A percentile compares a stretch with the other conserved stretches of the same genome.
Conservation (phyloP, 2,329 filamentous ascomycete species). For the Grosmannia penicillata region DNA sequence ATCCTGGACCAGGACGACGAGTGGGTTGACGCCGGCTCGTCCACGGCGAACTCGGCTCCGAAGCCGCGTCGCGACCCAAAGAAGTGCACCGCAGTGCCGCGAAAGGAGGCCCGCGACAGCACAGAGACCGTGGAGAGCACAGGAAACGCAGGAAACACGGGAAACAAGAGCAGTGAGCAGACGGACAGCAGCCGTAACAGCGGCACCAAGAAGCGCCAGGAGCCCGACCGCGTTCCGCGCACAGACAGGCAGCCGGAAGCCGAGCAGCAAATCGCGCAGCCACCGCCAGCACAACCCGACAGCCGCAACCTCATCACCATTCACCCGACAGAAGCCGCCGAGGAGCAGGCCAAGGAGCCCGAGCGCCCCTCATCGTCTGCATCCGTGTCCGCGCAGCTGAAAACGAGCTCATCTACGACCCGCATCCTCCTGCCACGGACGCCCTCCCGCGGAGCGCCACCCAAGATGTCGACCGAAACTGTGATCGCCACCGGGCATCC, state of each 20-base stretch:
- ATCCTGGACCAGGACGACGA: conserved; percentile 38
- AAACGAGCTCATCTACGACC: conserved; percentile 18
- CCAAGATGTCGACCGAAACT: conserved; percentile 46
- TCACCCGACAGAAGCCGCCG: background rate
- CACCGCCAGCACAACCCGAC: too few species aligned
- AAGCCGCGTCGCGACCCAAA: background rate
- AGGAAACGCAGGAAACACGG: background rate
- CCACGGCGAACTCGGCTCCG: conserved; percentile 18
- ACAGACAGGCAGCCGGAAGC: too few species aligned
- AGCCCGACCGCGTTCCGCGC: background rate
- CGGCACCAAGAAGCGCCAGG: background rate
- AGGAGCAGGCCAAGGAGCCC: background rate
- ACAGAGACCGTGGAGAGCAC: background rate
- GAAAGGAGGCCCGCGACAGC: too few species aligned
- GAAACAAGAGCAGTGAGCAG: background rate
- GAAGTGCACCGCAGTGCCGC: too few species aligned
- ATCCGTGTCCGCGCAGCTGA: background rate
- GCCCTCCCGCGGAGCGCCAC: conserved; percentile 45
- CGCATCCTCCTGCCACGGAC: conserved; percentile 39
- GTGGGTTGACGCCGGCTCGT: conserved; percentile 53
- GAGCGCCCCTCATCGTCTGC: background rate
- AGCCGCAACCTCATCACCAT: too few species aligned
- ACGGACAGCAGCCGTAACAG: background rate
- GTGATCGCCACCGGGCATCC: conserved; percentile 16
- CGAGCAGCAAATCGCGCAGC: too few species aligned